Conservation (phyloP, 1,139 yeast species). For the Candida dubliniensis region DNA sequence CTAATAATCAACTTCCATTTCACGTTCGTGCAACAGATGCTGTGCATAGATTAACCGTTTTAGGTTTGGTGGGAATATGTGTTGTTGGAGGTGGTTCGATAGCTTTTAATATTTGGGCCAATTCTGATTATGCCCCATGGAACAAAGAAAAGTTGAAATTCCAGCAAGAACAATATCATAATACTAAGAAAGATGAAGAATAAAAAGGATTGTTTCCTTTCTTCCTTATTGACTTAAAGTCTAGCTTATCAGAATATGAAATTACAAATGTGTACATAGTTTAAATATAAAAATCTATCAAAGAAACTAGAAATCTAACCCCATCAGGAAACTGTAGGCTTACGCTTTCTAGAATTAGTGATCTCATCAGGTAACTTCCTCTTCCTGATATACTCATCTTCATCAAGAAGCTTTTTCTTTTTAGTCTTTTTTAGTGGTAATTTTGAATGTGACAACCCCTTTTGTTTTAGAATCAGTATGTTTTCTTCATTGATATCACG, state of each 20-base stretch:
- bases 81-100: conserved; percentile 57
- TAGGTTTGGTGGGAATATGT: conserved; percentile 67
- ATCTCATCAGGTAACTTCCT: conserved; percentile 7
- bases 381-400: conserved; percentile 10
- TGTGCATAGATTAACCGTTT: conserved; percentile 78
- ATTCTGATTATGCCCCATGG: conserved; percentile 47
- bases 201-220: background rate
- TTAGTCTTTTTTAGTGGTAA: conserved; percentile 32
- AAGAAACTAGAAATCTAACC: too few species aligned
- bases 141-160: conserved; percentile 44
- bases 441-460: conserved; percentile 49
- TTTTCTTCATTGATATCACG: conserved; percentile 41
- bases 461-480: conserved; percentile 26
- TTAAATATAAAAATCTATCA: background rate
- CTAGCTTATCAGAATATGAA: background rate
- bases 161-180: conserved; percentile 33
- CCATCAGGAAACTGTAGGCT: background rate
- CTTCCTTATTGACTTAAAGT: background rate
- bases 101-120: conserved; percentile 60
- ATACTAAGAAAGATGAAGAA: conserved; percentile 19
- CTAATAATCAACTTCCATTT: conserved; percentile 37
- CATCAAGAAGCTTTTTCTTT: conserved; percentile 15
- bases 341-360: background rate
- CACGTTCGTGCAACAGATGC: conserved; percentile 68
- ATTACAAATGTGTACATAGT: conserved; percentile 1